Percentiles rank a stretch among this genome's conserved stretches.
These are phyloP conservation scores for Kodamaea leandrae DNA, from an alignment of 805 yeast genomes.

Conservation along the genomic window DNA sequence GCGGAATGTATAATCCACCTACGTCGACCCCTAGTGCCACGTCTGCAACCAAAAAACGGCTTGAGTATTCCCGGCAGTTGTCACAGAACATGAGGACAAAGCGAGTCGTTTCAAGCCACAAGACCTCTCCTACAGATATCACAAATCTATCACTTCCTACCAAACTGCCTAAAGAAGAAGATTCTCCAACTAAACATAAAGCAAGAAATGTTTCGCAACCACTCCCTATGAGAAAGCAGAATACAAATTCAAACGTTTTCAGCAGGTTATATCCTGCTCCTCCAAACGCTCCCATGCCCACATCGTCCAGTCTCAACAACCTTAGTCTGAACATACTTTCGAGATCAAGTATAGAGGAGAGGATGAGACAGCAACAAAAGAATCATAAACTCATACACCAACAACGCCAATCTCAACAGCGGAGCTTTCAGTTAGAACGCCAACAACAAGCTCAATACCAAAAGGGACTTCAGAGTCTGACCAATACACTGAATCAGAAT, in stretches of 20 bases:
- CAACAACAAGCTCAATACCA: too few relatives aligned
- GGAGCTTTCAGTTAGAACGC: neutral
- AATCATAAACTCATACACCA: slow-evolving; percentile 9
- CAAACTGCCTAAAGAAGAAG: slow-evolving; percentile 7
- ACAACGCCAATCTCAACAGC: slow-evolving; percentile 6
- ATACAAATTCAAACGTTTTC: slow-evolving; percentile 11
- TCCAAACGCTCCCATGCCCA: neutral
- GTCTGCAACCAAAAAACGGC: slow-evolving; percentile 17
- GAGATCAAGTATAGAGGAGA: slow-evolving; percentile 2
- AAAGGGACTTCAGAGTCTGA: too few relatives aligned
- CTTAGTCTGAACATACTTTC: neutral
- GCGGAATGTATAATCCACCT: neutral
- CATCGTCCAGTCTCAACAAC: slow-evolving; percentile 2
- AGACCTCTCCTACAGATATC: slow-evolving; percentile 19
- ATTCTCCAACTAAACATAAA: slow-evolving; percentile 11
- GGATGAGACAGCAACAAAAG: slow-evolving; percentile 11
- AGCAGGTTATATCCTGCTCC: slow-evolving; percentile 11
- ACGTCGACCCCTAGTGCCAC: neutral
- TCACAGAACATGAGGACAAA: slow-evolving; percentile 15
- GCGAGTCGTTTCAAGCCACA: slow-evolving; percentile 14
- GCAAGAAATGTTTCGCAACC: slow-evolving; percentile 10
- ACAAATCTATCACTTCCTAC: slow-evolving; percentile 17
- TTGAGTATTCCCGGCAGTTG: slow-evolving; percentile 18
- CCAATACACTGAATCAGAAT: too few relatives aligned
- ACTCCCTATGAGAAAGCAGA: slow-evolving; percentile 4